These are phyloP conservation scores for Avicennia marina DNA, from an alignment of 257 asterid genomes.

Conservation along the genomic window DNA sequence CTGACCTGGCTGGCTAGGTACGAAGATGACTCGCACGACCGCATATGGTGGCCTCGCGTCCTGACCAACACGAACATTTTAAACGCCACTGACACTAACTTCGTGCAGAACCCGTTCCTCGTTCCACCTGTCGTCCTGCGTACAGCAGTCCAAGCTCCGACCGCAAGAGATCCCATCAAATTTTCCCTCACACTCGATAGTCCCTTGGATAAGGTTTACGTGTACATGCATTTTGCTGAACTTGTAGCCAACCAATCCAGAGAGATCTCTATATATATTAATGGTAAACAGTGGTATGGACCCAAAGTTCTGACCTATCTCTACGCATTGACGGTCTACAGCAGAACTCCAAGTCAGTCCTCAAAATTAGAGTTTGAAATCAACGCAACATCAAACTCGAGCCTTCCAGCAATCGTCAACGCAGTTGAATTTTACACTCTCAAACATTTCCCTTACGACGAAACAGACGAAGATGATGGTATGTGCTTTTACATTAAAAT, in stretches of 20 bases:
- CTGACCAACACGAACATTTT: rapidly evolving
- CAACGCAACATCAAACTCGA: background rate
- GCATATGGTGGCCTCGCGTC: conserved; percentile 16
- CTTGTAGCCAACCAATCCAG: conserved; percentile 9
- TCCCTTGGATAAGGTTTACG: background rate
- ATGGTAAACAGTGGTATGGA: background rate
- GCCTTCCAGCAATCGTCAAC: conserved; percentile 30
- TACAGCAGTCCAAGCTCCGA: conserved; percentile 14
- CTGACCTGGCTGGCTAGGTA: no score
- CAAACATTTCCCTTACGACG: conserved; percentile 8
- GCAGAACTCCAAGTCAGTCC: background rate
- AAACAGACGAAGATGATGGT: conserved; percentile 18
- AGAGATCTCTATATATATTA: background rate
- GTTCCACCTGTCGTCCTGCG: conserved; percentile 15
- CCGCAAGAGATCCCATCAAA: no score
- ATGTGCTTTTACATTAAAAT: no score
- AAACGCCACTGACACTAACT: background rate
- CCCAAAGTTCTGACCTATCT: background rate
- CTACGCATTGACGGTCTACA: background rate
- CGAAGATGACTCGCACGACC: conserved; percentile 20
- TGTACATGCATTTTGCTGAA: conserved; percentile 31
- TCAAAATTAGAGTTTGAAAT: background rate
- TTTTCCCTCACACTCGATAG: background rate
- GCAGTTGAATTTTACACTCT: conserved; percentile 23
- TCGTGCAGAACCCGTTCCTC: background rate